These are phyloP conservation scores for Pleurotus platypus DNA, from an alignment of 768 basidiomycete species.

Conservation along the genomic window DNA sequence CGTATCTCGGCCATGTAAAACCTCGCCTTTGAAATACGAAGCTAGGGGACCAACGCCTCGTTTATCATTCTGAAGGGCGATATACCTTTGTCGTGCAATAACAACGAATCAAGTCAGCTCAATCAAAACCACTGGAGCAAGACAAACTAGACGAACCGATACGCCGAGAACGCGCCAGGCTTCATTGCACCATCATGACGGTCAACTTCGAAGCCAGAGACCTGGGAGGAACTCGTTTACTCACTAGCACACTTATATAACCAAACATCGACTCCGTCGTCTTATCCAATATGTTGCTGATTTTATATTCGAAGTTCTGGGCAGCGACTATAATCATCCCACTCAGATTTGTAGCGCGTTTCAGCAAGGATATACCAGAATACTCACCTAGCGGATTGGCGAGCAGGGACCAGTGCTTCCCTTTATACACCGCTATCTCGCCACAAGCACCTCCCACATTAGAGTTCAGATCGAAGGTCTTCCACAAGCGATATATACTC, in stretches of 20 bases:
- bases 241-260: constrained; percentile 91
- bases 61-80: constrained; percentile 84
- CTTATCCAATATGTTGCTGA: constrained; percentile 88
- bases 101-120: background rate
- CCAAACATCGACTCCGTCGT: constrained; percentile 87
- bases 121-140: no score
- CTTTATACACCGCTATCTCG: constrained; percentile 93
- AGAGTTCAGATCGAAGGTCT: constrained; percentile 87
- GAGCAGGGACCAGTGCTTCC: constrained; percentile 77
- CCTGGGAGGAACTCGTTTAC: constrained; percentile 13
- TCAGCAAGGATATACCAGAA: background rate
- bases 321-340: constrained; percentile 63
- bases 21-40: constrained; percentile 97
- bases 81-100: constrained; percentile 45
- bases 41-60: constrained; percentile 83
- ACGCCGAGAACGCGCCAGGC: constrained; percentile 95
- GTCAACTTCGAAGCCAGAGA: background rate
- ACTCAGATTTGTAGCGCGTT: background rate
- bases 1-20: constrained; percentile 76
- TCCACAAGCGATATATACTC: constrained; percentile 94
- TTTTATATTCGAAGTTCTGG: constrained; percentile 95
- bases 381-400: constrained; percentile 82
- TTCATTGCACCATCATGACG: constrained; percentile 17
- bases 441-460: constrained; percentile 96
- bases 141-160: constrained; percentile 38